These are phyloP conservation scores for Trypethelium eluteriae DNA, from an alignment of 495 filamentous ascomycete species.

Conservation along the genomic window DNA sequence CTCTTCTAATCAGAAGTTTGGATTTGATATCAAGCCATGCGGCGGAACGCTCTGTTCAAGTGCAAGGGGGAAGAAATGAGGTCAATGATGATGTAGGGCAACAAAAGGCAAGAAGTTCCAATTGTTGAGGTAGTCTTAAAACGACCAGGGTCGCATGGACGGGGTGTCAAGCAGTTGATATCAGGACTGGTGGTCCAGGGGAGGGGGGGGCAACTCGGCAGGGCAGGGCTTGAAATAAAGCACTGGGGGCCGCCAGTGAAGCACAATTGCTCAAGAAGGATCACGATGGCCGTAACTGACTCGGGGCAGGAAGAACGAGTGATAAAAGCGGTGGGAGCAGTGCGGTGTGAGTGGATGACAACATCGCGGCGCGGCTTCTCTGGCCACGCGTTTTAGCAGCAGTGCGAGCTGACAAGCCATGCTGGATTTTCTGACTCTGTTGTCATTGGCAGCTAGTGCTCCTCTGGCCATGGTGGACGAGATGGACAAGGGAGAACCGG, in stretches of 20 bases:
- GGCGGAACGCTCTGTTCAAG: not conserved
- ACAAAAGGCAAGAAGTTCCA: not conserved
- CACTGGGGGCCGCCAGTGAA: not conserved
- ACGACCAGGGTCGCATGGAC: not conserved
- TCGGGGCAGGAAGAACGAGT: not conserved
- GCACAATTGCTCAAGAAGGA: not conserved
- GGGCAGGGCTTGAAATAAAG: constrained; percentile 4
- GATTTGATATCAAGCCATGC: constrained; percentile 4
- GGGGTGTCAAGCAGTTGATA: not conserved
- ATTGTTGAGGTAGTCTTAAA: not conserved
- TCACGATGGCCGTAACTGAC: constrained; percentile 9
- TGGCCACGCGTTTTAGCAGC: not conserved
- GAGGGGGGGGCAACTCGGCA: not conserved
- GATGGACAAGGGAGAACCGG: not conserved
- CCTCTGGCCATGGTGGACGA: not conserved
- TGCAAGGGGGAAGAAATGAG: not conserved
- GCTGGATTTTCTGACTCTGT: constrained; percentile 7
- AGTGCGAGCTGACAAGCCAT: constrained; percentile 9
- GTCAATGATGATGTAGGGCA: not conserved
- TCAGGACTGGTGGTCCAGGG: not conserved
- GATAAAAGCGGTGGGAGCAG: constrained; percentile 3
- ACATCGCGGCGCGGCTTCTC: constrained; percentile 7
- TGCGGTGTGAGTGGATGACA: constrained; percentile 10
- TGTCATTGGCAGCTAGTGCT: not conserved
- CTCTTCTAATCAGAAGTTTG: constrained; percentile 1